A percentile compares a stretch with the other conserved stretches of the same genome.
Conservation (phyloP, 2,329 filamentous ascomycete species). For the Gyromitra esculenta region DNA sequence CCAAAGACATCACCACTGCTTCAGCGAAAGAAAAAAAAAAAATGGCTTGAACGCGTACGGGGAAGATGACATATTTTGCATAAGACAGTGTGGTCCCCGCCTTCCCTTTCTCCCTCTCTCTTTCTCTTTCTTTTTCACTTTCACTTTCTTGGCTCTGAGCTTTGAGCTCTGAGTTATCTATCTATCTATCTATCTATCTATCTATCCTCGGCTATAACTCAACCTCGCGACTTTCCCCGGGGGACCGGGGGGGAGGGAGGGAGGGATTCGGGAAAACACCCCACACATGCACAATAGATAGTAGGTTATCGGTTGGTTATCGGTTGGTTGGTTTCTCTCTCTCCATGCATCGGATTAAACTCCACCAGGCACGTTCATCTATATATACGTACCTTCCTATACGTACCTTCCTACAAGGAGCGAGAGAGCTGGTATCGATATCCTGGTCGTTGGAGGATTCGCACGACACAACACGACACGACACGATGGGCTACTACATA, state of each 20-base stretch:
- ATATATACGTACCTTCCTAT: not conserved
- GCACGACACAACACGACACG: too few relatives aligned
- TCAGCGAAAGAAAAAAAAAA: too few relatives aligned
- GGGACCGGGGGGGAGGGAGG: not conserved
- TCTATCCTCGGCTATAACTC: constrained; percentile 33
- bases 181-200: not conserved
- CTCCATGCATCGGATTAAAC: not conserved
- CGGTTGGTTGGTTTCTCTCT: too few relatives aligned
- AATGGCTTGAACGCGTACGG: too few relatives aligned
- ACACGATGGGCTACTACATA: too few relatives aligned
- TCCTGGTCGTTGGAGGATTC: not conserved
- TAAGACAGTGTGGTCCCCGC: too few relatives aligned
- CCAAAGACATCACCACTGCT: too few relatives aligned
- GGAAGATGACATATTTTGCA: too few relatives aligned
- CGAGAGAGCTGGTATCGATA: not conserved
- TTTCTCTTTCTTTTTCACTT: not conserved
- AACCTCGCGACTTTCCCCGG: not conserved
- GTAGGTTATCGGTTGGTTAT: not conserved
- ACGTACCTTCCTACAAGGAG: not conserved
- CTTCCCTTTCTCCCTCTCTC: too few relatives aligned
- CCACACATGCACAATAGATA: not conserved
- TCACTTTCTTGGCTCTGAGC: constrained; percentile 12
- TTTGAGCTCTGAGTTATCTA: not conserved
- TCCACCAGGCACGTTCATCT: not conserved
- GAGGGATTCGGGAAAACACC: constrained; percentile 11